Conservation (phyloP, 306 rosid genomes). For the Begonia fuchsioides region DNA sequence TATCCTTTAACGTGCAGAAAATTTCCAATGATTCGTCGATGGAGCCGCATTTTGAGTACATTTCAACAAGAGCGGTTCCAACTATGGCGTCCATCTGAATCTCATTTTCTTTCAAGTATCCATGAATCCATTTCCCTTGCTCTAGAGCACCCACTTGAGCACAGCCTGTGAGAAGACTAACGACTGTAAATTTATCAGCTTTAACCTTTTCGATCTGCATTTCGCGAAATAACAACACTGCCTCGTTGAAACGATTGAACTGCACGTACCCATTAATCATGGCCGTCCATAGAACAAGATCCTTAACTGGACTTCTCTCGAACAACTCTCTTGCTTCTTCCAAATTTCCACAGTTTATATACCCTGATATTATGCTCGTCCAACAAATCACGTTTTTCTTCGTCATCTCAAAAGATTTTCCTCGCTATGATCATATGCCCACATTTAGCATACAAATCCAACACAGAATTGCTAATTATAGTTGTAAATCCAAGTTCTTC, state of each 20-base stretch:
- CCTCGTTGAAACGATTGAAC: slow-evolving; percentile 43
- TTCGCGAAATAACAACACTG: slow-evolving; percentile 34
- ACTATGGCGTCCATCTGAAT: slow-evolving; percentile 44
- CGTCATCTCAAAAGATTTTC: slow-evolving; percentile 27
- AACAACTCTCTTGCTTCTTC: slow-evolving; percentile 52
- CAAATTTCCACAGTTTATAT: slow-evolving; percentile 40
- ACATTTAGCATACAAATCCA: slow-evolving; percentile 57
- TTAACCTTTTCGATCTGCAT: slow-evolving; percentile 40
- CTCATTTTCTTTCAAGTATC: slow-evolving; percentile 23
- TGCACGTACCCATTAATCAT: slow-evolving; percentile 74
- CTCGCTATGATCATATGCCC: slow-evolving; percentile 32
- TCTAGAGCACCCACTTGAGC: slow-evolving; percentile 57
- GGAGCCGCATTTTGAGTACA: slow-evolving; percentile 65
- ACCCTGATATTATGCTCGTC: slow-evolving; percentile 67
- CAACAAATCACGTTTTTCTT: slow-evolving; percentile 48
- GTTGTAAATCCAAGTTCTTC: slow-evolving; percentile 26
- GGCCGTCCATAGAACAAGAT: slow-evolving; percentile 65
- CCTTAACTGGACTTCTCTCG: slow-evolving; percentile 45
- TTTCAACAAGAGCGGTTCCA: slow-evolving; percentile 58
- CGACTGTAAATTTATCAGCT: slow-evolving; percentile 47
- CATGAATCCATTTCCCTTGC: slow-evolving; percentile 58
- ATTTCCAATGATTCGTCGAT: slow-evolving; percentile 42
- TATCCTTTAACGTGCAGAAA: slow-evolving; percentile 34
- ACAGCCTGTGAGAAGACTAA: slow-evolving; percentile 57
- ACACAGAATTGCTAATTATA: slow-evolving; percentile 32